Percentiles rank a stretch among this genome's conserved stretches.
phyloP scores from a whole-genome alignment of 176 grass and related monocot species.

The Calamus simplicifolius region DNA sequence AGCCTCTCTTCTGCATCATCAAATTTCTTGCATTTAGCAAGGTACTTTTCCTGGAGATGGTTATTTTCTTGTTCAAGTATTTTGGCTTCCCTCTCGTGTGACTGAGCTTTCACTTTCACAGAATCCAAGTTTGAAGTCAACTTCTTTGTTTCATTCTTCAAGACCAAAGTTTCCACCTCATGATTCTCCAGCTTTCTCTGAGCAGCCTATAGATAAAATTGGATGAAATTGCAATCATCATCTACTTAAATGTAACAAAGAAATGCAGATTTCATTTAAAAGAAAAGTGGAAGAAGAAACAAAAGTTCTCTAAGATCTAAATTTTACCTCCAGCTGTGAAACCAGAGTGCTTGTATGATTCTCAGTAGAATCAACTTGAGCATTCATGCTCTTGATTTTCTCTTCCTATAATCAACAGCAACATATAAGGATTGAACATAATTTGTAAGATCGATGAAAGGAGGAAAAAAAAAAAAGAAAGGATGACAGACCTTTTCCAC shows the following conservation, averaged over 20 bases:
- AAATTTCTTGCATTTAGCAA: constrained; percentile 56
- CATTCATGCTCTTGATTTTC: constrained; percentile 56
- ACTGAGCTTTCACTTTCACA: constrained; percentile 35
- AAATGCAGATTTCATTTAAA: too few relatives aligned
- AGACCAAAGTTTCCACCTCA: constrained; percentile 36
- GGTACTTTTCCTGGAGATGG: constrained; percentile 68
- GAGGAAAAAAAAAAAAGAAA: not conserved
- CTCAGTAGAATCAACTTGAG: constrained; percentile 40
- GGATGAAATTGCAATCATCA: constrained; percentile 4
- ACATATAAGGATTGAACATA: not conserved
- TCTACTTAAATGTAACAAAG: too few relatives aligned
- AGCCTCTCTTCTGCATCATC: constrained; percentile 50
- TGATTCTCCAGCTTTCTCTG: constrained; percentile 35
- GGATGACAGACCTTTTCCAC: constrained; percentile 41
- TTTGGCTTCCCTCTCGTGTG: constrained; percentile 56
- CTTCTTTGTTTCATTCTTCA: constrained; percentile 71
- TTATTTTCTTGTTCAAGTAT: constrained; percentile 76
- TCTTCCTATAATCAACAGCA: constrained; percentile 45
- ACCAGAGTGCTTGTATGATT: constrained; percentile 37
- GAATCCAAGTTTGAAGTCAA: constrained; percentile 43
- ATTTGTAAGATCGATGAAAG: not conserved
- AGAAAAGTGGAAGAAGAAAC: too few relatives aligned
- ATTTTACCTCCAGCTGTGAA: constrained; percentile 42
- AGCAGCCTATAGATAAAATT: constrained; percentile 33
- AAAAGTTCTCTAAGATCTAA: not conserved